Conservation (phyloP, 148 eudicot species). For the Fagopyrum tataricum region DNA sequence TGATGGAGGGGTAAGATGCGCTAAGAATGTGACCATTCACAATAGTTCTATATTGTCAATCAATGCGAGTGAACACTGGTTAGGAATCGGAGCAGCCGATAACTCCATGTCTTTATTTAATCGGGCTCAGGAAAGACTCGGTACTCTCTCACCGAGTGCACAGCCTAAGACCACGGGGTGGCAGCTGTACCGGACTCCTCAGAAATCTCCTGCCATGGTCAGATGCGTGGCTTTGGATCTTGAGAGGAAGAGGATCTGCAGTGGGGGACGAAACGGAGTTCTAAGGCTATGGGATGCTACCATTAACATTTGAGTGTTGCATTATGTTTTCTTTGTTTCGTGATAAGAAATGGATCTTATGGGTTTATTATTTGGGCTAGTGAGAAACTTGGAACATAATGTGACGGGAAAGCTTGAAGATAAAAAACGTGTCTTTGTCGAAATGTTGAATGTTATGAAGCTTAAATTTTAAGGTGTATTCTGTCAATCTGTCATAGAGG, state of each 20-base stretch:
- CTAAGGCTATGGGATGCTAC: constrained; percentile 97
- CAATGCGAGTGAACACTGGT: constrained; percentile 87
- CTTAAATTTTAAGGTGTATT: neutral
- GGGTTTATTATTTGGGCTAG: neutral
- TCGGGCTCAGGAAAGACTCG: constrained; percentile 87
- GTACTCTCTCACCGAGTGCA: constrained; percentile 34
- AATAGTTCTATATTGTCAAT: constrained; percentile 62
- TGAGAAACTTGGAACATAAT: neutral
- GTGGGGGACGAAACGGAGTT: constrained; percentile 89
- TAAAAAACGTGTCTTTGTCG: neutral
- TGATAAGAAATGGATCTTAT: neutral
- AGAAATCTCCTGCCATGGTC: constrained; percentile 78
- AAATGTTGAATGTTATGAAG: neutral
- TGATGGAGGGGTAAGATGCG: constrained; percentile 71
- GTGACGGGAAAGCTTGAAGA: neutral
- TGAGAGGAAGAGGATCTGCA: constrained; percentile 94
- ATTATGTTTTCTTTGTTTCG: neutral
- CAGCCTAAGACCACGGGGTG: constrained; percentile 65
- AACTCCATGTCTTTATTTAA: constrained; percentile 92
- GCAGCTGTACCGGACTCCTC: constrained; percentile 98
- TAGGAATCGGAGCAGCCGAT: constrained; percentile 94
- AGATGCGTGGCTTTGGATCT: constrained; percentile 82
- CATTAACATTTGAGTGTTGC: constrained; percentile 52
- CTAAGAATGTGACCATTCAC: constrained; percentile 83
- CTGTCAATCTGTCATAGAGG: neutral